Base-by-base conservation (phyloP, 495 filamentous ascomycete genomes). In the Penicillium arizonense region DNA sequence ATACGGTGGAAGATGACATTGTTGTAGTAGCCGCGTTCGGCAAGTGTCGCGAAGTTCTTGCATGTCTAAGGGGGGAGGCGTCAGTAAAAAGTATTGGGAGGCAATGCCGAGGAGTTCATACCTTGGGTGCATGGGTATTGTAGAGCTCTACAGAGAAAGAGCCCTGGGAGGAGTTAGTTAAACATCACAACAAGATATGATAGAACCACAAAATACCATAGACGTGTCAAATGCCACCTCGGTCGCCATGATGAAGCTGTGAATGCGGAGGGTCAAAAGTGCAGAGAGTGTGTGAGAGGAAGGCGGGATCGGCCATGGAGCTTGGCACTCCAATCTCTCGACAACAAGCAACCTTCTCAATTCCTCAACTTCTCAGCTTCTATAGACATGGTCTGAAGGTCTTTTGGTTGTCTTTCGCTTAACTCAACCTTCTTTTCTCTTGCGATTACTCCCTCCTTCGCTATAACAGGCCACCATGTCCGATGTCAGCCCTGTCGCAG, bases 101-200 rank as follows among this genome's bases (percentile, higher is more conserved):
- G 26, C 8, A 18, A 39, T 30, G 11, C 23, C 7, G 37, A 32
- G 20, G 36, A 26, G 13, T 46, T 44, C 61, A 59, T 59, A 83
- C 81, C 70, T 86, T 87, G 4, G 88, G 89, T 1, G 88, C 87
- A 70, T 91, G 88, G 49, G 81, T 70, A 50, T 76, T 82, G 82
- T 98, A 98, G 51, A 98, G 90, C 74, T 98, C 94, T 23, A 97
- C 69, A 35, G 80, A 81, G 69, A 98, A 90, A 2, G 74, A 82
- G 64, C 94, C 92, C 92, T 88, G 53, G 0, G 8, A 35, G 23
- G 14, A 13, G 54, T 74, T 54, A 70, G 62, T 43, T 7, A 23
- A 35, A 46, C 28, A 43, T 46, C 32, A 10, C 34, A 36, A 13
- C 28, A 13, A 33, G 18, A 39, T 5, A 7, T 9, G 37, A 41